These are phyloP conservation scores for Eutrema japonicum DNA, from an alignment of 345 rosid species.

Conservation along the genomic window DNA sequence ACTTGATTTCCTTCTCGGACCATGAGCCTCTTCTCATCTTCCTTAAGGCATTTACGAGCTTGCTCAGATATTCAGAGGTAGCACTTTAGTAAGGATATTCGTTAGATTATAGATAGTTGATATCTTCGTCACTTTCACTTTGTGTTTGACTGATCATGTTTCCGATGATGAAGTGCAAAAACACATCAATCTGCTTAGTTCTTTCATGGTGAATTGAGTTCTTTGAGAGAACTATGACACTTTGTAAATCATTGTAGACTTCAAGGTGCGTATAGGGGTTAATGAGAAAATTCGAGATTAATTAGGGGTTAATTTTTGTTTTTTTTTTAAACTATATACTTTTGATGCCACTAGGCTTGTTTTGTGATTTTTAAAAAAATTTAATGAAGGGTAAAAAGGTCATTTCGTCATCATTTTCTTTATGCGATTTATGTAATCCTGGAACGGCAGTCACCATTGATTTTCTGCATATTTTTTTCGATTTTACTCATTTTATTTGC, in stretches of 20 bases:
- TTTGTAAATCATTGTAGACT: not conserved
- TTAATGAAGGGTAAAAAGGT: too few species aligned
- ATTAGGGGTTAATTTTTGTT: too few species aligned
- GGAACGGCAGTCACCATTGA: too few species aligned
- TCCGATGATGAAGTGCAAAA: not conserved
- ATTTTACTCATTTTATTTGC: too few species aligned
- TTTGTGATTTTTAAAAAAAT: too few species aligned
- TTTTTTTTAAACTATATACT: too few species aligned
- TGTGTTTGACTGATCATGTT: not conserved
- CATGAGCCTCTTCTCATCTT: not conserved
- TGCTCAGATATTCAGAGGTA: not conserved
- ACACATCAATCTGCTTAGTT: not conserved
- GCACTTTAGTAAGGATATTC: not conserved
- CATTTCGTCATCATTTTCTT: too few species aligned
- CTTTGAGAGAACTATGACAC: not conserved
- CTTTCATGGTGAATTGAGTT: not conserved
- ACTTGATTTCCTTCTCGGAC: slow-evolving; percentile 9
- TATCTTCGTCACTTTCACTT: slow-evolving; percentile 6
- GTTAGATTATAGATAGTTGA: not conserved
- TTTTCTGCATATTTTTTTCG: too few species aligned
- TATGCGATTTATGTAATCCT: too few species aligned
- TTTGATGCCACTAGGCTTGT: too few species aligned
- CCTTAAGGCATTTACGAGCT: not conserved
- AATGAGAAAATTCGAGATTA: too few species aligned
- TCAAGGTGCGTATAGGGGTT: not conserved